Base-by-base conservation (phyloP, 2,329 filamentous ascomycete genomes). In the Cercospora zeae-maydis region DNA sequence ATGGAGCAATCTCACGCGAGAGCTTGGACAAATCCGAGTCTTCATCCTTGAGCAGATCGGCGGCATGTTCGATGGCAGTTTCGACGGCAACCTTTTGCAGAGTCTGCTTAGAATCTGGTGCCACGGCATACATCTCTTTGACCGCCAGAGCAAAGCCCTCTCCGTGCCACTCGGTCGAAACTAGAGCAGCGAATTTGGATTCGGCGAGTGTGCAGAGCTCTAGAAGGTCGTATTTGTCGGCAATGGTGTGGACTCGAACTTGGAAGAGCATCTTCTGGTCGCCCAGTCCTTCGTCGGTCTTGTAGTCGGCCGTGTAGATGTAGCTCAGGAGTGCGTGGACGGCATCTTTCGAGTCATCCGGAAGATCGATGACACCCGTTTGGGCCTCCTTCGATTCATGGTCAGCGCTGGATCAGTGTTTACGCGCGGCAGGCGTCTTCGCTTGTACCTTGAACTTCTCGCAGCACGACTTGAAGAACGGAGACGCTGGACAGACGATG, bases 401-500 rank as follows among this genome's bases (percentile, higher is more conserved):
- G 27, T 53, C 21, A 45, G 55, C 16, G 14, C 14, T 37, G 36
- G 1, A 7, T 3, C 8, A 10, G 2, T 4, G 13, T 10, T 21
- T 5, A 9, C 39, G 13, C 16, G 2, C 2, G 3, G 11, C 36
- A 13, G 3, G 11, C n/a, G 11, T 9, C 3, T 8, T 13, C 3
- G 11, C 3, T 16, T 2, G 14, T 52, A 31, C 47, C 47, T 19
- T 1, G 14, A 52, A 52, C 11, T 52, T 16, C 4, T 45, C 3
- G 39, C 39, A 45, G 39, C 39, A 49, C n/a, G 42, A 19, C 13
- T 27, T 13, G 39, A 73, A 71, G 63, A 66, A 72, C 1, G 64
- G 59, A 7, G 66, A 71, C 10, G 67, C 69, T 10, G 61, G 3
- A 31, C 70, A 73, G 8, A 73, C 37, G 24, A 71, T 64, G 1